phyloP scores from a whole-genome alignment of 352 stramenopile species.

The Chrysophaeum taylorii region DNA sequence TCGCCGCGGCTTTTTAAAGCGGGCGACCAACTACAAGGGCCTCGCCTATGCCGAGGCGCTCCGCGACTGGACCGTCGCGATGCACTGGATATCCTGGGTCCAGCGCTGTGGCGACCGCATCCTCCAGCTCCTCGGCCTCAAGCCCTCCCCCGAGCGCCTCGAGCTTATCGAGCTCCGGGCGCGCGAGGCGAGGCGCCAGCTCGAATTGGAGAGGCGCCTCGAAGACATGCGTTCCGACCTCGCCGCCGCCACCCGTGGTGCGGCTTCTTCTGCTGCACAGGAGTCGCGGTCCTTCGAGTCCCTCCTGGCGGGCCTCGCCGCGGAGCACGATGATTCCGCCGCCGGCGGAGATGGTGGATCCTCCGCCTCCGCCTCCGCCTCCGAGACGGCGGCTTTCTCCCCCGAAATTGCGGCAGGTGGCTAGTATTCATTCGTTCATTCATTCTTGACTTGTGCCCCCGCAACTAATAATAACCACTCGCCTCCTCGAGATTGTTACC shows the following conservation, averaged over 20 bases:
- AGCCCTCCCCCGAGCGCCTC: background rate
- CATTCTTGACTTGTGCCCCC: no score
- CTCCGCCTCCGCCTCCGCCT: no score
- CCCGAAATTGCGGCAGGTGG: no score
- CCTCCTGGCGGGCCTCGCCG: background rate
- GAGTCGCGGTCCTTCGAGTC: background rate
- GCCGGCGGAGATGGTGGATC: no score
- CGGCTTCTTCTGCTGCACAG: no score
- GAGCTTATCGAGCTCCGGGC: constrained; percentile 5
- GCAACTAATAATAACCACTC: no score
- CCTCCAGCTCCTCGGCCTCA: background rate
- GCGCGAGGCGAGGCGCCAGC: background rate
- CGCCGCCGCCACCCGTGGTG: no score
- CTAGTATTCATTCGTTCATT: background rate
- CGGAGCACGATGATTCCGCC: background rate
- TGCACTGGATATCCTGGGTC: background rate
- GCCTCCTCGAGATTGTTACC: no score
- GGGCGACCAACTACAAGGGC: background rate
- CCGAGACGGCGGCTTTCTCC: no score
- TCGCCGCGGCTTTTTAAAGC: background rate
- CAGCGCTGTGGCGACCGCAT: background rate
- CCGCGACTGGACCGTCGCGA: constrained; percentile 7
- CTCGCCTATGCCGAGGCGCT: background rate
- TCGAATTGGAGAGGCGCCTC: no score
- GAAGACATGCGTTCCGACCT: no score